Percentiles rank a stretch among this genome's conserved stretches.
These are phyloP conservation scores for Solanum dulcamara DNA, from an alignment of 257 asterid species.

Conservation along the genomic window DNA sequence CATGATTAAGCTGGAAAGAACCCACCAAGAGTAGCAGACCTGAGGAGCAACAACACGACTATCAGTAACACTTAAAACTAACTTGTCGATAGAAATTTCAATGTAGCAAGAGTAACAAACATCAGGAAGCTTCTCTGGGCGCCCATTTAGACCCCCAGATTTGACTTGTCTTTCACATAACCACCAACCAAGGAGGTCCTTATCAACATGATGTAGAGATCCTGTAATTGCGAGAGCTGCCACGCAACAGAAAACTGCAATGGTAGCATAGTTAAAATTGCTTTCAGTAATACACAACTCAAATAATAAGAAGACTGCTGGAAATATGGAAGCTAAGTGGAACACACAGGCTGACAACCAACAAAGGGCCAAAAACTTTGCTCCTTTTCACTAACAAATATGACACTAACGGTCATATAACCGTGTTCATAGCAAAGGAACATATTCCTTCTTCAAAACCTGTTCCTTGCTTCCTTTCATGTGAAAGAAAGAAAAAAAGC, in stretches of 20 bases:
- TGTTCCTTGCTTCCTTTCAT: neutral
- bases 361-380: neutral
- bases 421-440: neutral
- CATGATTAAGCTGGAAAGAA: conserved; percentile 84
- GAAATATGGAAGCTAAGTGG: neutral
- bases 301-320: neutral
- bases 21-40: conserved; percentile 99
- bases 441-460: neutral
- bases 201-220: conserved; percentile 76
- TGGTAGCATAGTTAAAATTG: neutral
- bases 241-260: conserved; percentile 88
- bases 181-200: conserved; percentile 99
- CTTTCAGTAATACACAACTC: neutral
- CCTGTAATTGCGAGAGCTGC: conserved; percentile 94
- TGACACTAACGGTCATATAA: neutral
- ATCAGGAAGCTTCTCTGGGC: conserved; percentile 99
- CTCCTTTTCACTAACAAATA: neutral
- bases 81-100: neutral
- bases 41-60: conserved; percentile 9
- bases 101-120: conserved; percentile 27
- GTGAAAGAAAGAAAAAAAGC: neutral
- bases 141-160: conserved; percentile 94
- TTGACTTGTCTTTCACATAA: conserved; percentile 87
- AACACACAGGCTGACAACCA: neutral
- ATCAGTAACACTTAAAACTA: neutral